Conservation (phyloP, 306 rosid species). For the Cucurbita argyrosperma region DNA sequence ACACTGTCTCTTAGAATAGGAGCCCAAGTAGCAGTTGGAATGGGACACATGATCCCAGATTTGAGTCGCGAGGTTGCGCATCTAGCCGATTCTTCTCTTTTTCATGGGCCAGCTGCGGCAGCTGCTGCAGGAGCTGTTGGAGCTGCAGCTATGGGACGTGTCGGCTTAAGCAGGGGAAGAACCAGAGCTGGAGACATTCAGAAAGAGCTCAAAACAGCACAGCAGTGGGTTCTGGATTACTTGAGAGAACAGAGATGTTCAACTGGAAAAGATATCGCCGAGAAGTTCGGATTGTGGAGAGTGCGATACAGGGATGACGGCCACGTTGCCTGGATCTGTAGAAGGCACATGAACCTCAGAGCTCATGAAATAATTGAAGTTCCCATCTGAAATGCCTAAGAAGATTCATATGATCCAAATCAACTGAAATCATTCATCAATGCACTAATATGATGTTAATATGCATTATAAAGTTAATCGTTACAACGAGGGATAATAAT, state of each 20-base stretch:
- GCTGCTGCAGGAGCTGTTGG: slow-evolving; percentile 57
- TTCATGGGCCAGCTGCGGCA: slow-evolving; percentile 49
- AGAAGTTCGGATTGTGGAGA: slow-evolving; percentile 85
- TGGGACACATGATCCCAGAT: slow-evolving; percentile 94
- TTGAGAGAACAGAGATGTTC: slow-evolving; percentile 70
- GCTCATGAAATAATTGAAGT: slow-evolving; percentile 79
- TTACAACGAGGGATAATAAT: slow-evolving; percentile 18
- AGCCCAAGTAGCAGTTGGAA: slow-evolving; percentile 88
- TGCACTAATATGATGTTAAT: background rate
- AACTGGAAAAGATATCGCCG: slow-evolving; percentile 80
- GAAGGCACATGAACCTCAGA: slow-evolving; percentile 70
- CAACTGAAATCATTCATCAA: background rate
- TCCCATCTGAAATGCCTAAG: slow-evolving; percentile 36
- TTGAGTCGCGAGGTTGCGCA: slow-evolving; percentile 81
- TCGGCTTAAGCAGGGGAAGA: slow-evolving; percentile 17
- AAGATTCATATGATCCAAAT: background rate
- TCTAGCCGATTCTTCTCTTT: slow-evolving; percentile 57
- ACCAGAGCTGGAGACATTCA: slow-evolving; percentile 48
- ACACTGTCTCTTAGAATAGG: slow-evolving; percentile 87
- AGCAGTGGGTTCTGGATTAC: slow-evolving; percentile 91
- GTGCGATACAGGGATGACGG: slow-evolving; percentile 80
- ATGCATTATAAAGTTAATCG: background rate
- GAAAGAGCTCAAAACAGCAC: slow-evolving; percentile 66
- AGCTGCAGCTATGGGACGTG: slow-evolving; percentile 41
- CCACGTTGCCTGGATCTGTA: slow-evolving; percentile 79